Evolutionary conservation across 2,329 filamentous ascomycete genomes (phyloP), one percentile per base, ranked within the genome.

Genomic region (Chlorencoelia australis): DNA sequence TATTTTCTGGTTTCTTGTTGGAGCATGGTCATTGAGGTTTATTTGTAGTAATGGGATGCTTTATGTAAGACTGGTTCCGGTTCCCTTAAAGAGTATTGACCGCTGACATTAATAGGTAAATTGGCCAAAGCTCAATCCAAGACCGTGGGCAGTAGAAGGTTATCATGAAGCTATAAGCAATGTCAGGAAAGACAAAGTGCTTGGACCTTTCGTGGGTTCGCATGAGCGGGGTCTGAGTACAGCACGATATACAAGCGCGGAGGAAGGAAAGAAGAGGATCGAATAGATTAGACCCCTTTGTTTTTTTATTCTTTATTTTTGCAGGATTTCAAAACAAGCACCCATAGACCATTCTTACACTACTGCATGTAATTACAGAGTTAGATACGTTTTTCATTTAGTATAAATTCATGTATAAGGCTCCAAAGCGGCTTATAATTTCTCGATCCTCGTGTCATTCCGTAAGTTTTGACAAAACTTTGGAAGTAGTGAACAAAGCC

Each of bases 181-280:
- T 56, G 87, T 88, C 9, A 71, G 79, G 46, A 87, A 91, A 55
- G 85, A 94, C 55, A 74, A 78, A 41, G 59, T 98, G 13, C 71
- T 96, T 31, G 91, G 91, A 3, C 64, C 73, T 10, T 73, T 94
- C 43, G 71, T 93, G 15, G 68, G 72, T 5, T 28, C 13, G 18
- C 87, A 94, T 55, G 84, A 94, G 61, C 71, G 88, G 11, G 86
- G 87, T 3, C 73, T 85, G 44, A 94, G 86, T 62, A 84, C 83
- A 47, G 80, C 82, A 28, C 71, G 85, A 43, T 79, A 93, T 50
- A 72, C 85, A 20, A 91, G 82, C 50, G 75, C 93, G 37, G 91
- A 98, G 60, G 91, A 98, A 63, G 91, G 91, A 35, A 98, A 98
- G 73, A 98, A 95, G 73, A 84, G 91, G 58, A 93, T 94, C 55